These are phyloP conservation scores for Myriangium duriaei DNA, from an alignment of 2,329 filamentous ascomycete species.

Conservation along the genomic window DNA sequence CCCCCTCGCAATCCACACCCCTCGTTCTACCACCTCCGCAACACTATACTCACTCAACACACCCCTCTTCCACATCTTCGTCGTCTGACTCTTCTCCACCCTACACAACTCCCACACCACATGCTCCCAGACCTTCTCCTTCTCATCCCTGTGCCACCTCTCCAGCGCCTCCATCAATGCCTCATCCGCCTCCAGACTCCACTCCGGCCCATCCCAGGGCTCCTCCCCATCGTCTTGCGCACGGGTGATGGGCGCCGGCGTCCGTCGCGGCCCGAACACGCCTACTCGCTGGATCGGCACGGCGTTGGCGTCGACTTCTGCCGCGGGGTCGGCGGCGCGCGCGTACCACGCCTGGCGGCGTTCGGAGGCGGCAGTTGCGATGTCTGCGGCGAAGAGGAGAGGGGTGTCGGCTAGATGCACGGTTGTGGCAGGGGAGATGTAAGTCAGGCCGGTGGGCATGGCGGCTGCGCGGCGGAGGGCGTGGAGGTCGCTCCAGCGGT, in stretches of 20 bases:
- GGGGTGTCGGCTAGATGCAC: neutral
- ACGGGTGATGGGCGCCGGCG: slow-evolving; percentile 16
- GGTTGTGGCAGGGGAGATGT: neutral
- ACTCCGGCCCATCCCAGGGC: slow-evolving; percentile 13
- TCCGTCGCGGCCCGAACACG: slow-evolving; percentile 22
- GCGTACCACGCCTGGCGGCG: slow-evolving; percentile 12
- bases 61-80: neutral
- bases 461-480: neutral
- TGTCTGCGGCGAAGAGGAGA: neutral
- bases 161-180: slow-evolving; percentile 17
- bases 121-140: neutral
- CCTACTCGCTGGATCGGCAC: slow-evolving; percentile 26
- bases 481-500: neutral
- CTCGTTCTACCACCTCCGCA: slow-evolving; percentile 2
- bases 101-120: slow-evolving; percentile 4
- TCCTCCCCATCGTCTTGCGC: slow-evolving; percentile 9
- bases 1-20: slow-evolving; percentile 6
- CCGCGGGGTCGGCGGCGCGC: slow-evolving; percentile 10
- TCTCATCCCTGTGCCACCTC: neutral
- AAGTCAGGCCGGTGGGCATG: neutral
- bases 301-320: slow-evolving; percentile 27
- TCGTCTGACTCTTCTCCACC: neutral
- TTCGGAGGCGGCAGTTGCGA: slow-evolving; percentile 16
- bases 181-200: slow-evolving; percentile 21
- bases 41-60: neutral